Percentiles rank a stretch among this genome's conserved stretches.
Evolutionary conservation across 1,139 yeast genomes (phyloP).

Genomic region (Geotrichum macrosporum): DNA sequence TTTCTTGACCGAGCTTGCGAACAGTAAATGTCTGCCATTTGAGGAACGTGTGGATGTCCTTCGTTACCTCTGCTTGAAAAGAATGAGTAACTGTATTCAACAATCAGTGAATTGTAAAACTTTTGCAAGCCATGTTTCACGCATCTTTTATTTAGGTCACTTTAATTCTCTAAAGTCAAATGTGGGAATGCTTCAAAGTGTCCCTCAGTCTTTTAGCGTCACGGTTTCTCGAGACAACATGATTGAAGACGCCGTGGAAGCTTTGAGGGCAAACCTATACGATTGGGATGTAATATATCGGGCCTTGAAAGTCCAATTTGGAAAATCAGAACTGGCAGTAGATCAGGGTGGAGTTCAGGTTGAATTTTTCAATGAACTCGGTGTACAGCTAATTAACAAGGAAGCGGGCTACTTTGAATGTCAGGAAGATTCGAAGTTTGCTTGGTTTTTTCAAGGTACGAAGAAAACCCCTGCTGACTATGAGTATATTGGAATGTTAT

Average conservation of each 20-base stretch:
- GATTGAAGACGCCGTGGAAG: constrained; percentile 10
- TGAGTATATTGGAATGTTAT: constrained; percentile 29
- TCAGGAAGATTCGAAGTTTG: constrained; percentile 24
- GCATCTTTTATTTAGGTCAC: too few species aligned
- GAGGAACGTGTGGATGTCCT: constrained; percentile 8
- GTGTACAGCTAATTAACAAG: constrained; percentile 23
- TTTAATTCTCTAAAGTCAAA: neutral
- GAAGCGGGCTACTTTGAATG: constrained; percentile 22
- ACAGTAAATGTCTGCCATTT: neutral
- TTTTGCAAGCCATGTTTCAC: neutral
- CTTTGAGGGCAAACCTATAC: neutral
- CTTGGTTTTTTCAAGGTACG: constrained; percentile 30
- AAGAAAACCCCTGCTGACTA: constrained; percentile 20
- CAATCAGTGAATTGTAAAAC: constrained; percentile 1
- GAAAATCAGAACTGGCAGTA: constrained; percentile 28
- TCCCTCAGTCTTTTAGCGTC: neutral
- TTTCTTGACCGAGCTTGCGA: neutral
- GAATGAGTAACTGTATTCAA: constrained; percentile 3
- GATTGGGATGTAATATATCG: constrained; percentile 22
- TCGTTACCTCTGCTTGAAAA: constrained; percentile 2
- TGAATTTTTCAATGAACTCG: constrained; percentile 32
- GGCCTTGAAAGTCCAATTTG: constrained; percentile 30
- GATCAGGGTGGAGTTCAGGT: constrained; percentile 36
- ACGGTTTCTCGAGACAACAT: constrained; percentile 5
- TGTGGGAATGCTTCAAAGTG: neutral